Evolutionary conservation across 192 early-diverging fungal species (phyloP).

Genomic region (Gonapodya sp.): DNA sequence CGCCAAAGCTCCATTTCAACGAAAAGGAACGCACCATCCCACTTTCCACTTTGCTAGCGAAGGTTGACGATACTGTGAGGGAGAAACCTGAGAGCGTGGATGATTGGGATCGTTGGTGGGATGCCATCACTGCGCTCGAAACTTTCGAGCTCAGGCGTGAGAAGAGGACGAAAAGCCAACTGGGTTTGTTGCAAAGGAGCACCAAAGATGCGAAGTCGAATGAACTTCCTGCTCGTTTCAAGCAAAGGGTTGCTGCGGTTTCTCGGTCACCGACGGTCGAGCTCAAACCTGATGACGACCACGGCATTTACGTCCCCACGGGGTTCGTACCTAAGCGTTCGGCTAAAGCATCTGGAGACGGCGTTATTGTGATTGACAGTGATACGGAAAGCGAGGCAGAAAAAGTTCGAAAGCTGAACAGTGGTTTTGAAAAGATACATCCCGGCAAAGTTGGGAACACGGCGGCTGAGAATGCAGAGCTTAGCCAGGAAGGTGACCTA

Average conservation of each 20-base stretch:
- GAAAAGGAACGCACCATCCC: too few relatives aligned
- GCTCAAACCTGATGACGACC: neutral
- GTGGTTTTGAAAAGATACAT: too few relatives aligned
- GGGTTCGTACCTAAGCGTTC: neutral
- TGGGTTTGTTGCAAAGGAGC: neutral
- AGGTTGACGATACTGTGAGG: neutral
- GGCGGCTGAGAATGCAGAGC: neutral
- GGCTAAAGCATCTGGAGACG: neutral
- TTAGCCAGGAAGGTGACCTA: neutral
- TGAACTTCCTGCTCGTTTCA: neutral
- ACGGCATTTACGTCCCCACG: neutral
- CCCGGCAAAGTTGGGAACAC: too few relatives aligned
- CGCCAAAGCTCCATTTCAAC: too few relatives aligned
- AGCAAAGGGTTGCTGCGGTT: too few relatives aligned
- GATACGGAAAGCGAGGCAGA: neutral
- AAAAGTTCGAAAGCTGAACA: neutral
- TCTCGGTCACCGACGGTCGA: too few relatives aligned
- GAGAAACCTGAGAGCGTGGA: neutral
- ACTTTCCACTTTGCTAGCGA: neutral
- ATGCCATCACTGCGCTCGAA: neutral
- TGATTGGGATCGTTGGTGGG: neutral
- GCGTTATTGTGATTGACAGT: neutral
- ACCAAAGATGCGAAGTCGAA: neutral
- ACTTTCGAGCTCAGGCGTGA: neutral
- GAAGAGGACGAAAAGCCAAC: neutral